Conservation (phyloP, 169 alveolate species). For the Cryptosporidium baileyi region DNA sequence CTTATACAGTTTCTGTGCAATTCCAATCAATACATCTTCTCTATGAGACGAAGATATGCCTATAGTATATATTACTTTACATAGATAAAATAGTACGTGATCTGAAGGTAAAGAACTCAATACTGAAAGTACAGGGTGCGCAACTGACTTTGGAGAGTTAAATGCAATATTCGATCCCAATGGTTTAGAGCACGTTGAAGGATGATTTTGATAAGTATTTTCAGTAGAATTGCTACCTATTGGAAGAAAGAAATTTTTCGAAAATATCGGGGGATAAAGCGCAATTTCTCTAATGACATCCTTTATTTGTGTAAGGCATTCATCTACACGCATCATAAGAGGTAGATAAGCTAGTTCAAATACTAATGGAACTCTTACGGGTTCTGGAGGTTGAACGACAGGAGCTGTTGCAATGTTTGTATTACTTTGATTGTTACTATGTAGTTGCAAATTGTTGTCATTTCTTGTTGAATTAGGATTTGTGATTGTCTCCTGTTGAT, state of each 20-base stretch:
- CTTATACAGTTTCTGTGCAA: constrained; percentile 35
- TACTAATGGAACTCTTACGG: constrained; percentile 57
- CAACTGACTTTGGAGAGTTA: neutral
- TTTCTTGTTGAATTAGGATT: neutral
- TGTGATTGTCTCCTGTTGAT: neutral
- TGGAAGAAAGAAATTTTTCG: neutral
- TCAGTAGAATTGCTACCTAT: neutral
- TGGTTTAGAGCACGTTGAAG: neutral
- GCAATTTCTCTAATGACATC: constrained; percentile 79
- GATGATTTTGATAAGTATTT: neutral
- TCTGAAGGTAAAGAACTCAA: constrained; percentile 42
- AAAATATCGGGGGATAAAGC: constrained; percentile 77
- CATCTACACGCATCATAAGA: constrained; percentile 75
- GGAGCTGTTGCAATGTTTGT: neutral
- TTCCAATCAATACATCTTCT: constrained; percentile 64
- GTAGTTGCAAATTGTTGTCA: neutral
- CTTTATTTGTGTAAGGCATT: constrained; percentile 75
- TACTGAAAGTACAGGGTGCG: constrained; percentile 54
- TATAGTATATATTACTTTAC: constrained; percentile 10
- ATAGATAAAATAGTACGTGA: constrained; percentile 26
- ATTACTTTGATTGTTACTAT: neutral
- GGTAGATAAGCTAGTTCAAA: constrained; percentile 37
- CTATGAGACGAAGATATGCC: constrained; percentile 41
- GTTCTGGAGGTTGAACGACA: constrained; percentile 54
- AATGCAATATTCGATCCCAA: constrained; percentile 7